Percentiles rank a stretch among this genome's conserved stretches.
Conservation (phyloP, 352 stramenopile species). For the Phytophthora lateralis region DNA sequence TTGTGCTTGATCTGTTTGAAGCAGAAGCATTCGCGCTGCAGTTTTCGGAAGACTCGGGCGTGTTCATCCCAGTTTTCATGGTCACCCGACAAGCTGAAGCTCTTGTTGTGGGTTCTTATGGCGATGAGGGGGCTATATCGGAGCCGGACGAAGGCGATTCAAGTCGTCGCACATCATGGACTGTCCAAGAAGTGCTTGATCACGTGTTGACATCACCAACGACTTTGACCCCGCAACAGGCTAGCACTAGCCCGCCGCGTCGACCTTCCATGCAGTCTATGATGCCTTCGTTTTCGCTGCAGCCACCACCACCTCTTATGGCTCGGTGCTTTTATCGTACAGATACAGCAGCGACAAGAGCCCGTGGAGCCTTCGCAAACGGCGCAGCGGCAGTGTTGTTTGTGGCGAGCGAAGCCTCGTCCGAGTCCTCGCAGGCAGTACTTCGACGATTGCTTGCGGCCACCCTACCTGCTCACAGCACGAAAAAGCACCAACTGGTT, state of each 20-base stretch:
- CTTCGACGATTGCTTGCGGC: conserved; percentile 23
- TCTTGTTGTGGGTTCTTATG: conserved; percentile 23
- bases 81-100: conserved; percentile 31
- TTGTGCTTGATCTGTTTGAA: conserved; percentile 68
- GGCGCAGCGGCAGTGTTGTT: conserved; percentile 60
- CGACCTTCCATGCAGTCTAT: conserved; percentile 27
- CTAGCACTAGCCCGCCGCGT: conserved; percentile 3
- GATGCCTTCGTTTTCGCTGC: conserved; percentile 15
- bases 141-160: conserved; percentile 28
- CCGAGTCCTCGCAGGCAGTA: conserved; percentile 32
- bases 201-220: conserved; percentile 16
- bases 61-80: conserved; percentile 83
- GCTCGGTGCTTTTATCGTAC: conserved; percentile 56
- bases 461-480: conserved; percentile 4
- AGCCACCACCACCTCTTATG: conserved; percentile 39
- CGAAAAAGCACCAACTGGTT: conserved; percentile 27
- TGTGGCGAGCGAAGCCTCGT: conserved; percentile 36
- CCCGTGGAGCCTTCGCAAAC: conserved; percentile 48
- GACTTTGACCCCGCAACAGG: conserved; percentile 2
- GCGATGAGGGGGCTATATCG: conserved; percentile 14
- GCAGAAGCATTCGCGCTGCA: conserved; percentile 62
- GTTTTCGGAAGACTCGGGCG: conserved; percentile 48
- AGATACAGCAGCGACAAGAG: conserved; percentile 42
- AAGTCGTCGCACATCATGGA: conserved; percentile 37
- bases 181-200: conserved; percentile 24